phyloP scores from a whole-genome alignment of 1,284 basidiomycete genomes.

The Agroathelia rolfsii region DNA sequence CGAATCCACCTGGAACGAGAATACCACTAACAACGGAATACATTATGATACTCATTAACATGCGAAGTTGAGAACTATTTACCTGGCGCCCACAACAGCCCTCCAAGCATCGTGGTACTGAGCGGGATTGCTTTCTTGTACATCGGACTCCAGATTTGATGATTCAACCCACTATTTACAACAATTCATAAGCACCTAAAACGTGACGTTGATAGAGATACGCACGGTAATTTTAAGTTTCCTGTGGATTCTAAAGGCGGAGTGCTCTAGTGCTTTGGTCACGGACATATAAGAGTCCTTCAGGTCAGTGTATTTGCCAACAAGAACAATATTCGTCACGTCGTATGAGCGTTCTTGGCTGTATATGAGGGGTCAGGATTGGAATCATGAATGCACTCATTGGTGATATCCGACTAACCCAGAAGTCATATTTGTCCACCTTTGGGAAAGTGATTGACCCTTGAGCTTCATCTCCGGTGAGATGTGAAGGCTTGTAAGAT shows the following conservation, averaged over 20 bases:
- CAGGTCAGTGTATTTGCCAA: slow-evolving; percentile 96
- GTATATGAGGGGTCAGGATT: no score
- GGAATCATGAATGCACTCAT: slow-evolving; percentile 3
- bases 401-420: slow-evolving; percentile 35
- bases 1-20: slow-evolving; percentile 94
- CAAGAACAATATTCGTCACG: slow-evolving; percentile 82
- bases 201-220: slow-evolving; percentile 5
- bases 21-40: slow-evolving; percentile 59
- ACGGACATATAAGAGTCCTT: slow-evolving; percentile 99
- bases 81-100: slow-evolving; percentile 85
- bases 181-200: slow-evolving; percentile 3
- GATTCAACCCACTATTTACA: slow-evolving; percentile 86
- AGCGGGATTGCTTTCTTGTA: slow-evolving; percentile 72
- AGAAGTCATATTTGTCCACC: slow-evolving; percentile 82
- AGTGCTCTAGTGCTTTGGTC: slow-evolving; percentile 94
- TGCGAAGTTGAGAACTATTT: no score
- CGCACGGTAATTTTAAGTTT: slow-evolving; percentile 71
- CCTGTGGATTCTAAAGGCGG: slow-evolving; percentile 83
- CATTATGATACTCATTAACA: slow-evolving; percentile 1
- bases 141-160: slow-evolving; percentile 81
- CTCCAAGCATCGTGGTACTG: slow-evolving; percentile 96
- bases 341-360: slow-evolving; percentile 93
- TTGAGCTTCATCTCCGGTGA: slow-evolving; percentile 46
- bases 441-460: slow-evolving; percentile 56
- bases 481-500: slow-evolving; percentile 55